Evolutionary conservation across 2,329 filamentous ascomycete species (phyloP).

Genomic region (Fusarium robinianum): DNA sequence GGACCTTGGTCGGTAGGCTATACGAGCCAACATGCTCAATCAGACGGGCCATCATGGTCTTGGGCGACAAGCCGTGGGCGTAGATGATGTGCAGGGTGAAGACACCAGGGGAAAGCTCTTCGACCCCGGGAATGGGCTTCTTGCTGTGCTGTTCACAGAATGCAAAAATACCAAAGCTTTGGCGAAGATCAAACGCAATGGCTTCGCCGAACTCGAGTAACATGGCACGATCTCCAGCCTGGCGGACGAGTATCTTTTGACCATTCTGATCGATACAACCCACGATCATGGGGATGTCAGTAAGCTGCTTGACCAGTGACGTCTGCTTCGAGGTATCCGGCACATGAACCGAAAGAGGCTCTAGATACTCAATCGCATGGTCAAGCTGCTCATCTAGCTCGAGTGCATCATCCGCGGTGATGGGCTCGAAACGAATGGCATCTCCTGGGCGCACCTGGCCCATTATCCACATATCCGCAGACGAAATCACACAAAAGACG

Average conservation of each 20-base stretch:
- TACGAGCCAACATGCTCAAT: slow-evolving; percentile 33
- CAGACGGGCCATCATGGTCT: slow-evolving; percentile 27
- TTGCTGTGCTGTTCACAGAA: slow-evolving; percentile 40
- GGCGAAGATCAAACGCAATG: slow-evolving; percentile 38
- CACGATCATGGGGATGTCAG: slow-evolving; percentile 9
- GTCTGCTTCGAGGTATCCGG: not conserved
- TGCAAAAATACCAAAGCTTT: slow-evolving; percentile 42
- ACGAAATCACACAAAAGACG: slow-evolving; percentile 44
- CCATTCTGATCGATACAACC: slow-evolving; percentile 22
- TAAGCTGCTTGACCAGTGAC: not conserved
- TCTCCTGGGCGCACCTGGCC: slow-evolving; percentile 48
- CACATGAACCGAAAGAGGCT: not conserved
- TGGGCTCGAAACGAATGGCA: slow-evolving; percentile 40
- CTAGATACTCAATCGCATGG: slow-evolving; percentile 29
- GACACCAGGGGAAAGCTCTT: slow-evolving; percentile 43
- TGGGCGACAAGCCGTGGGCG: slow-evolving; percentile 20
- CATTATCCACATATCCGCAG: slow-evolving; percentile 49
- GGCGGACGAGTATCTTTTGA: slow-evolving; percentile 29
- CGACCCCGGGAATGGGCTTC: slow-evolving; percentile 36
- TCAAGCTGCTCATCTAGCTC: slow-evolving; percentile 30
- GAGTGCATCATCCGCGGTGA: slow-evolving; percentile 35
- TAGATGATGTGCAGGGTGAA: slow-evolving; percentile 43
- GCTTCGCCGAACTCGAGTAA: slow-evolving; percentile 42
- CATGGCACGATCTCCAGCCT: slow-evolving; percentile 43
- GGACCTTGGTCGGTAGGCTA: slow-evolving; percentile 28